Base-by-base conservation (phyloP, 805 yeast species). In the Saccharomycopsis sp. region DNA sequence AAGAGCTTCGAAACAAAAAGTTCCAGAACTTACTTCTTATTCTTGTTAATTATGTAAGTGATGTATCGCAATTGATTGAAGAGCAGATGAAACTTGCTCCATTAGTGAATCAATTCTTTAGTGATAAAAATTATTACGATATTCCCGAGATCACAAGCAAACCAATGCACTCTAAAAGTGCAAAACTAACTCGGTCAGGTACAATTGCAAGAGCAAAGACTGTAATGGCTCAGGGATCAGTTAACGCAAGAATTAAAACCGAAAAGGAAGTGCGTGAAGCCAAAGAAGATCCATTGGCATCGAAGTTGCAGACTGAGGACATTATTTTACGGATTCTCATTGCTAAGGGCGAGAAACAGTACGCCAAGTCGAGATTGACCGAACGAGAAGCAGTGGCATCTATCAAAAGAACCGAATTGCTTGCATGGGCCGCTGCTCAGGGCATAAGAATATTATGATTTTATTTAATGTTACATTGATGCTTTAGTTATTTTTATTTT, bases 301-400 rank as follows among this genome's bases (percentile, higher is more conserved):
- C 68, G 47, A 67, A 70, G 23, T 68, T 71, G 15, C 70, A 69
- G 2, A 78, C 80, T 3, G 92, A 88, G 64, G 89, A 89, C 64
- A 78, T 90, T 12, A 76, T 92, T 3, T 71, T 93, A 61, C 77
- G 97, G 54, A 76, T 90, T 15, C 68, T 93, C 56, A 71, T 91
- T 24, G 76, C 91, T 44, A 81, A 84, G 59, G 88, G 83, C 22
- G 85, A 86, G 55, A 72, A 74, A 47, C 53, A 55, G 20, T 86
- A 76, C 67, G 89, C 89, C 2, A 75, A 79, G 8, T 73, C 75
- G 61, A 75, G 90, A 53, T 67, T 89, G 44, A 81, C 79, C 23
- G 85, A 83, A 65, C 74, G 93, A 56, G 89, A 84, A 57, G 72
- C 79, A 24, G 72, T 82, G 56, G 82, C 84, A 0, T 80, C 78